These are phyloP conservation scores for Dendrocalamus sinicus DNA, from an alignment of 176 grass and related monocot genomes.

Conservation along the genomic window DNA sequence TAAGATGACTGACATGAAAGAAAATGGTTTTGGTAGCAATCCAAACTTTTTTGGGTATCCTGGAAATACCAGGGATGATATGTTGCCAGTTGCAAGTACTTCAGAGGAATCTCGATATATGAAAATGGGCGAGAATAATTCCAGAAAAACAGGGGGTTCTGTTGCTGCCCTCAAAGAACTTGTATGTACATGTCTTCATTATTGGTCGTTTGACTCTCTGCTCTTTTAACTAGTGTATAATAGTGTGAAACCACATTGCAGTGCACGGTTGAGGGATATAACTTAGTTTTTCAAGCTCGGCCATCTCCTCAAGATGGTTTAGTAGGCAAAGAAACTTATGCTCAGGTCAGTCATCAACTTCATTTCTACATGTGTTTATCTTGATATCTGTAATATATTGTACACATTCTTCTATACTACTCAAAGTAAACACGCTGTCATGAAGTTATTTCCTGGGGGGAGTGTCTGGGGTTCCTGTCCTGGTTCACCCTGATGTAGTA, in stretches of 20 bases:
- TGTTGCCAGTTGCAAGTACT: constrained; percentile 62
- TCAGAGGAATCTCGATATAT: constrained; percentile 70
- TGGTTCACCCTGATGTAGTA: constrained; percentile 27
- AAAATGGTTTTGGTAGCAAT: constrained; percentile 68
- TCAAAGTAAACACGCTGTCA: not conserved
- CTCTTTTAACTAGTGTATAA: constrained; percentile 32
- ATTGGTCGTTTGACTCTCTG: constrained; percentile 22
- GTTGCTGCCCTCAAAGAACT: constrained; percentile 89
- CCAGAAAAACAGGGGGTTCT: constrained; percentile 51
- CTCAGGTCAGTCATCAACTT: constrained; percentile 53
- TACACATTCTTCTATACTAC: not conserved
- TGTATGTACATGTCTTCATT: constrained; percentile 54
- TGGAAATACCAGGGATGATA: constrained; percentile 54
- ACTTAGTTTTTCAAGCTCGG: constrained; percentile 68
- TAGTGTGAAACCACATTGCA: constrained; percentile 45
- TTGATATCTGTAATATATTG: constrained; percentile 26
- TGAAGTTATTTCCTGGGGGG: not conserved
- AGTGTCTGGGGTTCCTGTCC: not conserved
- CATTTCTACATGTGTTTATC: constrained; percentile 35
- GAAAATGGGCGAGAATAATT: constrained; percentile 57
- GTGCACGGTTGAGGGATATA: constrained; percentile 87
- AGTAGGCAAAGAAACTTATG: constrained; percentile 61
- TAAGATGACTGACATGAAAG: constrained; percentile 61
- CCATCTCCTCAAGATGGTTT: constrained; percentile 54
- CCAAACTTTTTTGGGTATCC: constrained; percentile 60